These are phyloP conservation scores for Penicillium freii DNA, from an alignment of 2,329 filamentous ascomycete species.

Conservation along the genomic window DNA sequence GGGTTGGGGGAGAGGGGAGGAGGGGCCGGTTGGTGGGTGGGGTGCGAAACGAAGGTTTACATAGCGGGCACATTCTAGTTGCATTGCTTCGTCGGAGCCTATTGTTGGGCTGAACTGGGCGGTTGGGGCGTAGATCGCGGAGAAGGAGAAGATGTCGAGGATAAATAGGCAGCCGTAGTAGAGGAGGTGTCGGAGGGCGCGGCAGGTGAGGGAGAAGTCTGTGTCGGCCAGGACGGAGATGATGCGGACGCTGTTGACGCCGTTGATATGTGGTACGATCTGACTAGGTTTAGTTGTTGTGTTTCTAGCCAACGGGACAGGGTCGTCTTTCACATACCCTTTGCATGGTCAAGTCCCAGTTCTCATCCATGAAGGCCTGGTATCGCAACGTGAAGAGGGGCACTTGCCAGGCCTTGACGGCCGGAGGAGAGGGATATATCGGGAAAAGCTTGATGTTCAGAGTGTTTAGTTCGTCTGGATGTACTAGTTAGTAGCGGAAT, in stretches of 20 bases:
- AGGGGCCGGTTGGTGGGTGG: slow-evolving; percentile 28
- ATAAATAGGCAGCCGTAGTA: slow-evolving; percentile 91
- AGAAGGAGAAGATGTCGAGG: slow-evolving; percentile 93
- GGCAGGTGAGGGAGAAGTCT: slow-evolving; percentile 79
- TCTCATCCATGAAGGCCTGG: slow-evolving; percentile 53
- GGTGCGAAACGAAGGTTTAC: slow-evolving; percentile 59
- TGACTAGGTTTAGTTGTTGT: slow-evolving; percentile 31
- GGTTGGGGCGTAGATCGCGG: slow-evolving; percentile 83
- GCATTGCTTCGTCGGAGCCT: slow-evolving; percentile 70
- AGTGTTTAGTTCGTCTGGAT: slow-evolving; percentile 80
- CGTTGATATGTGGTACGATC: slow-evolving; percentile 83
- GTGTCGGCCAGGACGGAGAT: slow-evolving; percentile 84
- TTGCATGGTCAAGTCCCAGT: slow-evolving; percentile 56
- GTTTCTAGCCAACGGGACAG: background rate
- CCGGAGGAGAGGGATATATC: slow-evolving; percentile 70
- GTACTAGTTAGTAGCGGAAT: slow-evolving; percentile 9
- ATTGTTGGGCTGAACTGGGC: slow-evolving; percentile 73
- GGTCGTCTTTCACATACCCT: slow-evolving; percentile 31
- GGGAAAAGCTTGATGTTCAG: slow-evolving; percentile 96
- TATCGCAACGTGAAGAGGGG: slow-evolving; percentile 68
- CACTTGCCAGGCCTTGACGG: slow-evolving; percentile 84
- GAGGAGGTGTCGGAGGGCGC: slow-evolving; percentile 82
- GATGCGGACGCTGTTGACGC: slow-evolving; percentile 81
- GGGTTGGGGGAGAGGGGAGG: slow-evolving; percentile 18
- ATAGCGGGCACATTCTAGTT: slow-evolving; percentile 85